Percentiles rank a stretch among this genome's conserved stretches.
These are phyloP conservation scores for Pichia rugopelliculosa DNA, from an alignment of 805 yeast species.

Conservation along the genomic window DNA sequence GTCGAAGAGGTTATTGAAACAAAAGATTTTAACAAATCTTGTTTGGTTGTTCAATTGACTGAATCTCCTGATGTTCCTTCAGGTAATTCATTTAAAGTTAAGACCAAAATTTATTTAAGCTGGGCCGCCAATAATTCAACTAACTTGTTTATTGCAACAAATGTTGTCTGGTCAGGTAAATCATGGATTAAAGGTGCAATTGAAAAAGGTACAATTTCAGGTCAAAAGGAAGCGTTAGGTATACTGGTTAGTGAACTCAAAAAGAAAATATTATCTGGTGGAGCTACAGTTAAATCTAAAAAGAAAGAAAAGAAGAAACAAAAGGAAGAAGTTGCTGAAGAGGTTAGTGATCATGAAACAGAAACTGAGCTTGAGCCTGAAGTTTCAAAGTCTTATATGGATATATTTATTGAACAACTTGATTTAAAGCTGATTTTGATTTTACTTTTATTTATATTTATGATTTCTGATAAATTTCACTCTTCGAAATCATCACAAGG, in stretches of 20 bases:
- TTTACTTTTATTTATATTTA: constrained; percentile 15
- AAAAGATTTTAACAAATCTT: constrained; percentile 39
- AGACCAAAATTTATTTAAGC: constrained; percentile 47
- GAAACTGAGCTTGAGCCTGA: constrained; percentile 3
- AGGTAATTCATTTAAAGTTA: constrained; percentile 58
- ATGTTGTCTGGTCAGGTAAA: constrained; percentile 64
- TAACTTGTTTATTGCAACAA: constrained; percentile 42
- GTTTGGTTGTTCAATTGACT: constrained; percentile 49
- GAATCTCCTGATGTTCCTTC: constrained; percentile 81
- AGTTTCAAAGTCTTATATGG: constrained; percentile 11
- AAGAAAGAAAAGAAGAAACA: constrained; percentile 6
- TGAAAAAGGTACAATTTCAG: constrained; percentile 66
- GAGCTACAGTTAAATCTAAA: constrained; percentile 16
- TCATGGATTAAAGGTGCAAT: constrained; percentile 75
- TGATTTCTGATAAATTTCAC: constrained; percentile 15
- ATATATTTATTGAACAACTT: constrained; percentile 16
- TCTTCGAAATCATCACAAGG: neutral
- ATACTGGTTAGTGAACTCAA: constrained; percentile 41
- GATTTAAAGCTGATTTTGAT: constrained; percentile 19
- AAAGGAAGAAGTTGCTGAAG: constrained; percentile 10
- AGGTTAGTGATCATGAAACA: neutral
- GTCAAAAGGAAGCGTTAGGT: constrained; percentile 56
- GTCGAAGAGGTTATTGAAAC: constrained; percentile 54
- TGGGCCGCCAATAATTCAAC: constrained; percentile 61
- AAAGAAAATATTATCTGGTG: constrained; percentile 26